Conservation (phyloP, 805 yeast species). For the Candida wancherniae region DNA sequence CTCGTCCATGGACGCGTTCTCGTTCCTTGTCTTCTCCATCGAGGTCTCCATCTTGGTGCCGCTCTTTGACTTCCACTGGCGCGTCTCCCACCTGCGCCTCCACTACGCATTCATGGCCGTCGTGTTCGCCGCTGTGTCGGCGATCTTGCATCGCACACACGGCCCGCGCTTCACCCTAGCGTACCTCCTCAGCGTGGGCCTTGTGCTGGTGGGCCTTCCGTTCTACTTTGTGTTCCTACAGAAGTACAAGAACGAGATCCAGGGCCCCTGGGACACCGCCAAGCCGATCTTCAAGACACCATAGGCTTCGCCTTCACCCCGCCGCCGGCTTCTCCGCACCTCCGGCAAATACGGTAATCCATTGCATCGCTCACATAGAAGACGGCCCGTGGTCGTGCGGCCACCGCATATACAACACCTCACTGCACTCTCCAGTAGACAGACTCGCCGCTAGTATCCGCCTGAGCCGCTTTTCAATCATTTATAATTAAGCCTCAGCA, state of each 20-base stretch:
- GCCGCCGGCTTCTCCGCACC: no score
- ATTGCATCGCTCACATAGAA: no score
- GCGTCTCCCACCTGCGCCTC: slow-evolving; percentile 31
- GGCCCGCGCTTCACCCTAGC: slow-evolving; percentile 42
- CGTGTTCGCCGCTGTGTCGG: slow-evolving; percentile 23
- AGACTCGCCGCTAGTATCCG: no score
- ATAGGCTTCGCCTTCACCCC: no score
- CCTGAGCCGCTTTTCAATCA: no score
- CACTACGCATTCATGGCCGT: slow-evolving; percentile 23
- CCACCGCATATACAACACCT: no score
- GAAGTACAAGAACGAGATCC: slow-evolving; percentile 75
- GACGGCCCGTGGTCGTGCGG: no score
- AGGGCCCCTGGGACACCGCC: slow-evolving; percentile 93
- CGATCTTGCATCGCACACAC: slow-evolving; percentile 22
- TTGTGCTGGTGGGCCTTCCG: slow-evolving; percentile 50
- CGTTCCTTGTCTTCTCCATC: slow-evolving; percentile 71
- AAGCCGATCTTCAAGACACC: slow-evolving; percentile 51
- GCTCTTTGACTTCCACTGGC: slow-evolving; percentile 55
- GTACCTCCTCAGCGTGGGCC: slow-evolving; percentile 43
- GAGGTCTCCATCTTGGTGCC: slow-evolving; percentile 73
- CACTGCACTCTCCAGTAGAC: no score
- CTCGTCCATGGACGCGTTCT: slow-evolving; percentile 72
- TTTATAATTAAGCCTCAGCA: no score
- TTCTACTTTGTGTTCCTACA: slow-evolving; percentile 67
- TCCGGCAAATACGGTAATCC: no score